Evolutionary conservation across 371 early-diverging fungal species (phyloP).

Genomic region (Catenaria anguillulae): DNA sequence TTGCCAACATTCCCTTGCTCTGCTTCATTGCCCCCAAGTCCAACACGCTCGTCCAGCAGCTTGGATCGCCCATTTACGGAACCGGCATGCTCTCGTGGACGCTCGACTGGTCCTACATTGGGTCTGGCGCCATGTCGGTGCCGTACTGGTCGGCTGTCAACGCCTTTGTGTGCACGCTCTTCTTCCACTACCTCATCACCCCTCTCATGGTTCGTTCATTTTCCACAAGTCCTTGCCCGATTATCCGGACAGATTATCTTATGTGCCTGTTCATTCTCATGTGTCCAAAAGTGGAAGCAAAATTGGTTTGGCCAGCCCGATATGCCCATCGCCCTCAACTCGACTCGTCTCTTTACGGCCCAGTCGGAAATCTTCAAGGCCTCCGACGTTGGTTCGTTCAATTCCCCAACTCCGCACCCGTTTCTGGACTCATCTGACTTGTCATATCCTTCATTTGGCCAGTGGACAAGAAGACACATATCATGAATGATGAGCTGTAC

Average conservation of each 20-base stretch:
- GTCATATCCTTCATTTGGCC: too few relatives aligned
- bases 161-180: not conserved
- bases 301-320: not conserved
- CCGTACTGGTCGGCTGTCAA: not conserved
- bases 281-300: not conserved
- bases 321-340: not conserved
- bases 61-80: not conserved
- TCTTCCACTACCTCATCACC: not conserved
- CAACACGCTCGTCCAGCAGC: not conserved
- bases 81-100: not conserved
- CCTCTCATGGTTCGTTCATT: too few relatives aligned
- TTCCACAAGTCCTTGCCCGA: not conserved
- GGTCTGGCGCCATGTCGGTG: not conserved
- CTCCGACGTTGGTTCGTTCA: not conserved
- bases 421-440: too few relatives aligned
- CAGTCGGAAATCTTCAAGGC: not conserved
- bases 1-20: constrained; percentile 54
- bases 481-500: not conserved
- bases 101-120: not conserved
- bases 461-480: not conserved
- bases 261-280: too few relatives aligned
- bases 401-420: too few relatives aligned
- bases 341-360: not conserved
- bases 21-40: constrained; percentile 45
- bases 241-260: too few relatives aligned